Evolutionary conservation across 208 protist species (phyloP), one percentile per base, ranked within the genome.

Genomic region (Kentomonas sorsogonicus): DNA sequence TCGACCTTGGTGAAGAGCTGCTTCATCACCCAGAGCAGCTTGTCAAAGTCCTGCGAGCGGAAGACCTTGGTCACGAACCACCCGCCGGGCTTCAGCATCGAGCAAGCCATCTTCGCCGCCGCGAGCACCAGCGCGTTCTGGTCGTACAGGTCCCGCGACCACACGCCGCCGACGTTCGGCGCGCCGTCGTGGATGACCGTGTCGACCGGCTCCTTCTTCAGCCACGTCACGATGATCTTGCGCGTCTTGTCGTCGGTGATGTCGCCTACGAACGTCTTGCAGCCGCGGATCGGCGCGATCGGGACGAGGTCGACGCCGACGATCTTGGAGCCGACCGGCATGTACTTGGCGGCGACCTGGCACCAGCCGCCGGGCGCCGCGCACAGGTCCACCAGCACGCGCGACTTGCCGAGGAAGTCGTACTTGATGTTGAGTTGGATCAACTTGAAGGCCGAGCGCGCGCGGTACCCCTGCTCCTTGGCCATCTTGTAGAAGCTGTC

Each of bases 21-120:
- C 57, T 98, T 93, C 41, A 99, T 85, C 45, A 99, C 97, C 91
- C 92, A 99, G 34, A 99, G 64, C 13, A 99, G 84, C 40, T 97
- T 89, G 63, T 98, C 96, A 81, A 99, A 99, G 79, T 99, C 96
- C 22, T 89, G 69, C 10, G 97, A 99, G 36, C 98, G 86, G 85
- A 99, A 99, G 9, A 99, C 96, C 84, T 99, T 99, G n/a, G 98
- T 99, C 0, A 99, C 91, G 72, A 99, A 99, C 77, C 77, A 94
- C 38, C 96, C 96, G 27, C 79, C 82, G 15, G 77, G 60, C 25
- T 71, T 70, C 41, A 99, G 76, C 68, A 99, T 96, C 53, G 97
- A 76, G 39, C 86, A 93, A 11, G 98, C 97, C 70, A 99, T 94
- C 74, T 97, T 98, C 3, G 96, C 72, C 20, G 98, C 85, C 26